A percentile compares a stretch with the other conserved stretches of the same genome.
Conservation (phyloP, 805 yeast genomes). For the Yarrowia yakushimensis region DNA sequence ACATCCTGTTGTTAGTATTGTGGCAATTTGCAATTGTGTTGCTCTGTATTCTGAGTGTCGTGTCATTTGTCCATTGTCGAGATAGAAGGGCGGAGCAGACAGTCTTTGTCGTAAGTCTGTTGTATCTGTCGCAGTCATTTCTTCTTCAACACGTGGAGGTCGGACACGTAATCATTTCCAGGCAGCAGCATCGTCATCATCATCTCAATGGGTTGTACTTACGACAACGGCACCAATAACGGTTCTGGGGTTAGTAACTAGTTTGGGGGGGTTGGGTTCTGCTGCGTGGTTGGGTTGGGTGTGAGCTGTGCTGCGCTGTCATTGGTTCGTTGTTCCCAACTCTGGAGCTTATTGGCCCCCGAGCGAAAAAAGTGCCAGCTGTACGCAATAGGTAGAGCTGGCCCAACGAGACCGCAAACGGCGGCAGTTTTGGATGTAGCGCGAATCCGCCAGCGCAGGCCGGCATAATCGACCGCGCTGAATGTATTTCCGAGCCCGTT, state of each 20-base stretch:
- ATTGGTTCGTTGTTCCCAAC: conserved; percentile 18
- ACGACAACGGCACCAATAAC: conserved; percentile 97
- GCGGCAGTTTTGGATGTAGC: not conserved
- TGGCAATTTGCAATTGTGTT: not conserved
- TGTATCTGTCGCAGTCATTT: not conserved
- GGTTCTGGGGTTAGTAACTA: conserved; percentile 51
- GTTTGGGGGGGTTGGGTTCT: not conserved
- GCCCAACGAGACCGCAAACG: not conserved
- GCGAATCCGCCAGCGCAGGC: not conserved
- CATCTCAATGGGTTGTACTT: conserved; percentile 36
- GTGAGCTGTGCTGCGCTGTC: conserved; percentile 11
- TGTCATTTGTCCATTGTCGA: not conserved
- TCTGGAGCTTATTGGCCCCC: conserved; percentile 9
- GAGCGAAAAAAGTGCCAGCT: conserved; percentile 9
- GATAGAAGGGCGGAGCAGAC: not conserved
- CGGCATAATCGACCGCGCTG: not conserved
- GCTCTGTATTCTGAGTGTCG: not conserved
- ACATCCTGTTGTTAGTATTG: conserved; percentile 50
- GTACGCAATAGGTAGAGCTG: not conserved
- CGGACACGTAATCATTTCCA: not conserved
- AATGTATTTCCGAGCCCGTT: not conserved
- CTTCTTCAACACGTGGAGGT: not conserved
- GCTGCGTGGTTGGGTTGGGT: not conserved
- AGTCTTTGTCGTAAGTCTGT: not conserved
- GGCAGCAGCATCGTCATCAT: not conserved